Evolutionary conservation across 2,329 filamentous ascomycete genomes (phyloP).

Genomic region (Penicillium sp.): DNA sequence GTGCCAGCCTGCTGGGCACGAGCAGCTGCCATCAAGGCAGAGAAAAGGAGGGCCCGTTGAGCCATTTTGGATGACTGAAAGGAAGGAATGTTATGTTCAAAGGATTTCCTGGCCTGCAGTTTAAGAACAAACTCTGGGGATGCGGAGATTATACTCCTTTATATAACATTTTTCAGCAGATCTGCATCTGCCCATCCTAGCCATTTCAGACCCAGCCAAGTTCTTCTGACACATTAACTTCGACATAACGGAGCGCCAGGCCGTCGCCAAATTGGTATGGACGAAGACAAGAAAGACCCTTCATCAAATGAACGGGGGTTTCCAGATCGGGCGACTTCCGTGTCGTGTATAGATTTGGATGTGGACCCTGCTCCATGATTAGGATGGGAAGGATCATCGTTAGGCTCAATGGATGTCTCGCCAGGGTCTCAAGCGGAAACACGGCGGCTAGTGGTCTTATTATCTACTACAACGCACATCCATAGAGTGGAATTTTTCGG

Average conservation of each 20-base stretch:
- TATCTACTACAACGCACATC: not conserved
- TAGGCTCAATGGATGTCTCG: slow-evolving; percentile 1
- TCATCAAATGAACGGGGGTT: slow-evolving; percentile 8
- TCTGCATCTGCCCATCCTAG: not conserved
- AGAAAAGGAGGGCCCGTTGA: slow-evolving; percentile 33
- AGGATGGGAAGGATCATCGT: slow-evolving; percentile 18
- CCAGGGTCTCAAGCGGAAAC: slow-evolving; percentile 4
- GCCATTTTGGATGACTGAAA: slow-evolving; percentile 22
- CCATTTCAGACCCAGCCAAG: slow-evolving; percentile 2
- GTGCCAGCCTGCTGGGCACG: slow-evolving; percentile 36
- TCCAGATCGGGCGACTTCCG: slow-evolving; percentile 14
- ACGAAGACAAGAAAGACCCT: slow-evolving; percentile 3
- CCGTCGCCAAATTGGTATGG: slow-evolving; percentile 18
- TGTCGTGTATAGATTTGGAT: slow-evolving; percentile 14
- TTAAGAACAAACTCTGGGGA: not conserved
- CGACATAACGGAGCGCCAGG: slow-evolving; percentile 12
- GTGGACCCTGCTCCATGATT: slow-evolving; percentile 13
- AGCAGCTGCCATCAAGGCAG: slow-evolving; percentile 26
- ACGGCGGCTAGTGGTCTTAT: slow-evolving; percentile 10
- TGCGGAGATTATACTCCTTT: not conserved
- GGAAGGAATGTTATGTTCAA: slow-evolving; percentile 11
- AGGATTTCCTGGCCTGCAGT: not conserved
- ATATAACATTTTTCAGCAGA: not conserved
- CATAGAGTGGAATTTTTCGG: not conserved
- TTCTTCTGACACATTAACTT: slow-evolving; percentile 7